Base-by-base conservation (phyloP, 192 early-diverging fungal genomes). In the Coemansia reversa region DNA sequence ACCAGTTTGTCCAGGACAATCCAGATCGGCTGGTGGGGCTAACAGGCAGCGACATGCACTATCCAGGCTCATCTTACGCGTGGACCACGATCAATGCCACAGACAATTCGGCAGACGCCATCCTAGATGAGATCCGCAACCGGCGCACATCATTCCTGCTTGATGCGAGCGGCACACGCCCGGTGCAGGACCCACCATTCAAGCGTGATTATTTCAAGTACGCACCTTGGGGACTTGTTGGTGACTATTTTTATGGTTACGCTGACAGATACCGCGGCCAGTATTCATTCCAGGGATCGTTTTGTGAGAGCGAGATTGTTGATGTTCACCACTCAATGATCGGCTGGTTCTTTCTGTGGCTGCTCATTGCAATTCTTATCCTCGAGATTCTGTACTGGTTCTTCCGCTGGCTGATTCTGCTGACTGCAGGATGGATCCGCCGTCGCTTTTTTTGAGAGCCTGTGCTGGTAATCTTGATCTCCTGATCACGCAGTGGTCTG, bases 221-320 rank as follows among this genome's bases (percentile, higher is more conserved):
- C 35, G 7, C 35, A 3, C 12, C 35, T 9, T 11, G 35, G 12
- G 35, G 35, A 39, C 12, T 12, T 39, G 12, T 39, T 39, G 3
- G 84, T 7, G 69, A 85, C 55, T 86, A 84, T 58, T 87, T 87
- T 78, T 86, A 88, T 72, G 79, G 79, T 48, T 91, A 86, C 72
- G 87, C 86, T 5, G 66, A 51, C n/a, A 76, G 86, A 27, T 65
- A 74, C 22, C 78, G 80, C 32, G 88, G 88, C 25, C 86, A 88
- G 85, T 91, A 91, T 61, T 85, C 84, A 30, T 91, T 91, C 57
- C 75, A 84, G 51, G 87, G 83, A 5, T 77, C 81, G 5, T 86
- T 78, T 63, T 91, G 89, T 68, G 8, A 11, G 8, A 6, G 35
- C 12, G 35, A 39, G 7, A 39, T 39, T 39, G 9, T 39, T 80